Conservation (phyloP, 805 yeast species). For the Candida nanaspora region DNA sequence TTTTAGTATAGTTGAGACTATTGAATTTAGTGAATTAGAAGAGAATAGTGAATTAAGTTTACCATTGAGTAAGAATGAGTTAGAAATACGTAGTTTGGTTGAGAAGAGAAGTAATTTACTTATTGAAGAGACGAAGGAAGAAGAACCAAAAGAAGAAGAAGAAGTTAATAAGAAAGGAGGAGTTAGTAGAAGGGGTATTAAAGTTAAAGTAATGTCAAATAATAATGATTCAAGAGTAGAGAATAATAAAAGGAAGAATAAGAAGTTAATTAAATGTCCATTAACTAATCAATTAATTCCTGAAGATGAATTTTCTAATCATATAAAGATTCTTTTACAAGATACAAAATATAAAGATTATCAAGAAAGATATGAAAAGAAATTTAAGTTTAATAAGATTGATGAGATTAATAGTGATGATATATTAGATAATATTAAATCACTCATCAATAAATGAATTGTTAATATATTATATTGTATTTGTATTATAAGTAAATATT, state of each 20-base stretch:
- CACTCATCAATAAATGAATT: conserved; percentile 14
- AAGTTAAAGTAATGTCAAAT: conserved; percentile 59
- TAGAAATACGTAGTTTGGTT: conserved; percentile 55
- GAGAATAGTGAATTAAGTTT: conserved; percentile 44
- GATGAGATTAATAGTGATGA: conserved; percentile 40
- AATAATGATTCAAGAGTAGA: conserved; percentile 62
- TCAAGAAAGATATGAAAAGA: conserved; percentile 50
- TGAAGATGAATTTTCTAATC: conserved; percentile 63
- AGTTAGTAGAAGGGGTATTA: conserved; percentile 42
- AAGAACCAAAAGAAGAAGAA: conserved; percentile 3
- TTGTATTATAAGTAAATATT: neutral
- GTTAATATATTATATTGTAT: conserved; percentile 1
- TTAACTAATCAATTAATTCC: conserved; percentile 65
- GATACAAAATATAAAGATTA: conserved; percentile 77
- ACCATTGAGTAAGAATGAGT: conserved; percentile 51
- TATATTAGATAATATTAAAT: conserved; percentile 55
- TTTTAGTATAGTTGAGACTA: conserved; percentile 62
- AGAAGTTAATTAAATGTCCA: conserved; percentile 60
- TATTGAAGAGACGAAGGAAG: conserved; percentile 30
- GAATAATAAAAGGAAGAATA: conserved; percentile 7
- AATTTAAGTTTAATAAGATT: conserved; percentile 32
- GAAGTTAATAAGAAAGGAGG: neutral
- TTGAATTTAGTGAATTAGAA: conserved; percentile 59
- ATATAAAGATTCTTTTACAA: conserved; percentile 58
- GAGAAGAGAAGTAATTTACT: conserved; percentile 34